phyloP scores from a whole-genome alignment of 805 yeast genomes.

The Hermanozyma aechmeae region DNA sequence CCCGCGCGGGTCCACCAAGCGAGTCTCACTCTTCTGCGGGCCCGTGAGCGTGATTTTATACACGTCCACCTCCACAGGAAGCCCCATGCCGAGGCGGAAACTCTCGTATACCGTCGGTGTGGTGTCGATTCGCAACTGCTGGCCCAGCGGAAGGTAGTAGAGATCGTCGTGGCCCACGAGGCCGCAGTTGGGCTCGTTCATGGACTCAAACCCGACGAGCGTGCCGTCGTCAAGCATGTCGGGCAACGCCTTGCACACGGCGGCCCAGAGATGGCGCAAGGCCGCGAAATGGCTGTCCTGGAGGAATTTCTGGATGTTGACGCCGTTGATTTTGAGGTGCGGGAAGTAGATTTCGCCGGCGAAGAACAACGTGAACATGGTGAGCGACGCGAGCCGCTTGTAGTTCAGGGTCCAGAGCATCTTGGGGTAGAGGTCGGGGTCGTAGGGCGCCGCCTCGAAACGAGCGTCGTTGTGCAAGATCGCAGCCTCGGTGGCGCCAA shows the following conservation, averaged over 20 bases:
- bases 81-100: conserved; percentile 72
- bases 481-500: conserved; percentile 70
- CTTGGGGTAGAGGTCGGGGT: conserved; percentile 49
- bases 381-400: conserved; percentile 59
- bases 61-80: conserved; percentile 54
- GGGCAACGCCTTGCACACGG: conserved; percentile 16
- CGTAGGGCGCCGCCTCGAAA: conserved; percentile 22
- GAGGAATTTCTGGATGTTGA: conserved; percentile 69
- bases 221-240: conserved; percentile 33
- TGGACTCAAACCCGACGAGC: conserved; percentile 71
- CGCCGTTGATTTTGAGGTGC: conserved; percentile 57
- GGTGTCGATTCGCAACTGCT: conserved; percentile 66
- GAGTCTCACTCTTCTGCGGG: conserved; percentile 54
- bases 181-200: conserved; percentile 83
- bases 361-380: conserved; percentile 82
- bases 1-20: conserved; percentile 58
- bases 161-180: conserved; percentile 56
- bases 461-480: conserved; percentile 51
- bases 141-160: conserved; percentile 43
- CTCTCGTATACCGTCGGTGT: conserved; percentile 77
- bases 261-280: conserved; percentile 28
- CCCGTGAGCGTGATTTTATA: conserved; percentile 71
- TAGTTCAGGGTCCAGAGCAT: conserved; percentile 95
- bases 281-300: conserved; percentile 56
- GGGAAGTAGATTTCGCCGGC: conserved; percentile 76